Evolutionary conservation across 306 rosid genomes (phyloP).

Genomic region (Comarum palustre): DNA sequence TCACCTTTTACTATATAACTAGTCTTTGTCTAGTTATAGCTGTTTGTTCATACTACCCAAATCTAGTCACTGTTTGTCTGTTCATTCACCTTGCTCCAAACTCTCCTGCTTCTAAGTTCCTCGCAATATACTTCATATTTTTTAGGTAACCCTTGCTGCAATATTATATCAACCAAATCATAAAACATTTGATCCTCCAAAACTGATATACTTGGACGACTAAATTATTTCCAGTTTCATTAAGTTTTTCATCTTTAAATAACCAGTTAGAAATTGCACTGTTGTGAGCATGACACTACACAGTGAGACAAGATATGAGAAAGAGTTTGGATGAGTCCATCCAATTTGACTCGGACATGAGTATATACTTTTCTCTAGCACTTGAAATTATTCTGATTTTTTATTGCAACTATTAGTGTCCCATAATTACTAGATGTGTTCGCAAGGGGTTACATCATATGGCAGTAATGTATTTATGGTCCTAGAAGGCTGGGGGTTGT

Average conservation of each 20-base stretch:
- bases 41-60: neutral
- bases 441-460: no score
- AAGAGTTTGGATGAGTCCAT: neutral
- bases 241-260: no score
- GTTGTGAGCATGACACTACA: neutral
- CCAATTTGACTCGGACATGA: neutral
- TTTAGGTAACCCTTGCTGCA: no score
- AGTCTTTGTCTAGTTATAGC: no score
- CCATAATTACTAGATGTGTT: no score
- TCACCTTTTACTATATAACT: no score
- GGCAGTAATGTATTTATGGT: no score
- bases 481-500: neutral
- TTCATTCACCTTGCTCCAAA: neutral
- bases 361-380: neutral
- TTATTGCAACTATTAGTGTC: no score
- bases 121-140: no score
- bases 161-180: no score
- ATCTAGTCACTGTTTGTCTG: neutral
- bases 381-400: neutral
- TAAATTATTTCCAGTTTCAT: neutral
- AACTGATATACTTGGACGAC: neutral
- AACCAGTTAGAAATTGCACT: neutral
- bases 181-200: no score
- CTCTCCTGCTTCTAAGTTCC: no score
- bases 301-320: neutral